phyloP scores from a whole-genome alignment of 306 rosid genomes.

The Clitoria ternatea region DNA sequence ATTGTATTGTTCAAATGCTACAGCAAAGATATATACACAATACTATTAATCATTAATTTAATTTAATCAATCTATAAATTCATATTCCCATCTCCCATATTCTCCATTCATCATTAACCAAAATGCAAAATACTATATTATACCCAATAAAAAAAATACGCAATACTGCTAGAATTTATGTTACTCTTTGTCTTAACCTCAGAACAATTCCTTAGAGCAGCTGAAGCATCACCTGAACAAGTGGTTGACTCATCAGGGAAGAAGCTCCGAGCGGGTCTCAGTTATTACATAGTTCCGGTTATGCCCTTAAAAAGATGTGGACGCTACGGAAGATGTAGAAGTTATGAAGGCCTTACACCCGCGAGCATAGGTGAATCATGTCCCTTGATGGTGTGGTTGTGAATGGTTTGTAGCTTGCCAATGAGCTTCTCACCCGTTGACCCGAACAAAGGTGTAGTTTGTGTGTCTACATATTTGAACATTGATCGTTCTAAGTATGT shows the following conservation, averaged over 20 bases:
- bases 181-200: slow-evolving; percentile 13
- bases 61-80: not conserved
- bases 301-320: not conserved
- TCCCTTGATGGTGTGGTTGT: slow-evolving; percentile 52
- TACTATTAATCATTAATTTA: not conserved
- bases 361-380: not conserved
- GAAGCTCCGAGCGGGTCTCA: slow-evolving; percentile 6
- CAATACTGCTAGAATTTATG: not conserved
- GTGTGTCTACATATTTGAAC: slow-evolving; percentile 46
- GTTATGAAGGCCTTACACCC: not conserved
- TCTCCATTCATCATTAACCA: not conserved
- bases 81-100: not conserved
- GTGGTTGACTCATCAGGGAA: slow-evolving; percentile 41
- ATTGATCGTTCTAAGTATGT: too few relatives aligned
- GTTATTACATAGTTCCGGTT: slow-evolving; percentile 28
- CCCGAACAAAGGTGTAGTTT: slow-evolving; percentile 33
- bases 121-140: not conserved
- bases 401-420: slow-evolving; percentile 42
- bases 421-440: slow-evolving; percentile 35
- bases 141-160: not conserved
- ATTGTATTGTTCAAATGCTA: not conserved
- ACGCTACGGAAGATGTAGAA: not conserved
- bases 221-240: slow-evolving; percentile 17
- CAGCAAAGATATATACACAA: not conserved
- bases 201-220: not conserved